Base-by-base conservation (phyloP, 768 basidiomycete species). In the Boletus rubescentipes region DNA sequence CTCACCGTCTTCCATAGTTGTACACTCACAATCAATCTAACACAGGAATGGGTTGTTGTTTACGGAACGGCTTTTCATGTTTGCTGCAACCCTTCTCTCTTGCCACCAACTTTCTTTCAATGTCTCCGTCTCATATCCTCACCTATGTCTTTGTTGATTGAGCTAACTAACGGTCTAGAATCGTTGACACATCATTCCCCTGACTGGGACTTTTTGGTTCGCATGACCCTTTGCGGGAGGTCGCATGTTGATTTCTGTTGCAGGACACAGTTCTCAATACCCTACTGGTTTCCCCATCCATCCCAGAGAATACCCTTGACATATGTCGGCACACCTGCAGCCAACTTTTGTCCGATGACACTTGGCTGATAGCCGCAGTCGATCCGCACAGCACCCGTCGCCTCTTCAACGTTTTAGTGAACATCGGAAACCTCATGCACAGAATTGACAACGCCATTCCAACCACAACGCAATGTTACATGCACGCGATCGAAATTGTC, bases 381-480 rank as follows among this genome's bases (percentile, higher is more conserved):
- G 59, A 73, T 9, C 61, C 65, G 23, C 62, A 51, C 48, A 76
- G 74, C 47, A 58, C 72, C 4, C 77, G 75, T 49, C 74, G 77
- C 7, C 61, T 80, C 8, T 78, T 79, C 60, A 76, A 76, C 60
- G 70, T 79, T 37, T 65, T 78, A 40, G 74, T 76, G 53, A 76
- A 73, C 18, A 69, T 69, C 39, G 75, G 73, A 20, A 77, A 73
- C 26, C 65, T 72, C 51, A 63, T 66, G 60, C 70, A 68, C 31
- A 67, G 53, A 49, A 61, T 57, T 55, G 62, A 69, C 57, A 59
- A 54, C 37, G 62, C 57, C 41, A 63, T 66, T 46, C 63, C 66
- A 18, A 54, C 61, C 29, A 73, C 72, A 36, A 61, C 73, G 5
- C 57, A 61, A 29, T 72, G 78, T 46, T 75, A 78, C 54, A 65